phyloP scores from a whole-genome alignment of 1,139 yeast genomes.

The Taiozyma sp. region DNA sequence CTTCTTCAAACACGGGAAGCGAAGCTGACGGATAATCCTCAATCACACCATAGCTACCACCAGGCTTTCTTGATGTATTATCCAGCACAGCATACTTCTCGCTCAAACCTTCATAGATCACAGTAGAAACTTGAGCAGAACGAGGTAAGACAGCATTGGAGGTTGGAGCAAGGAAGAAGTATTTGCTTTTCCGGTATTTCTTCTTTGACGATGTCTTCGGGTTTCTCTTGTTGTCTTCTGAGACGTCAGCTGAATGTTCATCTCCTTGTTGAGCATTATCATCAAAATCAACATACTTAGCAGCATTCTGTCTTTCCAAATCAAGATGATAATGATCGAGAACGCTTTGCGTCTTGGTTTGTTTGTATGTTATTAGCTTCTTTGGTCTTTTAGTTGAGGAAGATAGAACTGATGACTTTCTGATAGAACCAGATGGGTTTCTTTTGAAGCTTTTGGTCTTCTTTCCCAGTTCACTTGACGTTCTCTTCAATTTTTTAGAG shows the following conservation, averaged over 20 bases:
- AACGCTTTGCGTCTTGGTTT: not conserved
- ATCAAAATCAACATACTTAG: not conserved
- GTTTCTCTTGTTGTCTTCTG: not conserved
- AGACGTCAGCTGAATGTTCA: not conserved
- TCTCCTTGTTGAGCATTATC: not conserved
- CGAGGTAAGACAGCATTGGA: slow-evolving; percentile 13
- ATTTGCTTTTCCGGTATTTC: not conserved
- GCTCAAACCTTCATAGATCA: slow-evolving; percentile 18
- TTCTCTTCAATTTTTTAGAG: not conserved
- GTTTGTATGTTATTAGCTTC: not conserved
- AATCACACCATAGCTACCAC: not conserved
- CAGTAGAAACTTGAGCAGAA: slow-evolving; percentile 13
- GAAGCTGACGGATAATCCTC: not conserved
- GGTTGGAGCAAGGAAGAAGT: slow-evolving; percentile 11
- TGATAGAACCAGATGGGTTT: slow-evolving; percentile 1
- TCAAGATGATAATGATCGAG: not conserved
- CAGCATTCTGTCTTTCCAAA: not conserved
- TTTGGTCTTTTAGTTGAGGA: not conserved
- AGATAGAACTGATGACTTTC: not conserved
- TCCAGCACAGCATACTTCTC: slow-evolving; percentile 15
- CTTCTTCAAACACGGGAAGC: not conserved
- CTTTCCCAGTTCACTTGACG: not conserved
- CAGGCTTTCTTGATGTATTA: not conserved
- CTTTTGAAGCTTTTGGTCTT: slow-evolving; percentile 4
- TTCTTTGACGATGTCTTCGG: not conserved